Evolutionary conservation across 306 rosid genomes (phyloP).

Genomic region (peach (Prunus persica)): DNA sequence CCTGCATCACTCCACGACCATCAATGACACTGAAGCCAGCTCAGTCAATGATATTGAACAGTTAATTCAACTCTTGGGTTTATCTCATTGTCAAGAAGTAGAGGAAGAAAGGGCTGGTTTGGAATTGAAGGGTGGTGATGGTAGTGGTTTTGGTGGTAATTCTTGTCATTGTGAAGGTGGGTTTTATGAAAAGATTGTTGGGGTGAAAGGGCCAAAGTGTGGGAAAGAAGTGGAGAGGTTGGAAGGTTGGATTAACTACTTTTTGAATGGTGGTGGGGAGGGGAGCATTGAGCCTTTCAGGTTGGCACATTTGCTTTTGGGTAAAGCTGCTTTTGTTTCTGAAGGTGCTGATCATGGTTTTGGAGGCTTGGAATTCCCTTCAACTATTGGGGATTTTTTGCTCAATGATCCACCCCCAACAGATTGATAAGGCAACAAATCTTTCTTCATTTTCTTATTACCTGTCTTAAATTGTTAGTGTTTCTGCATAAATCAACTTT

Average conservation of each 20-base stretch:
- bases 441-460: slow-evolving; percentile 1
- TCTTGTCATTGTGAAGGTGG: slow-evolving; percentile 79
- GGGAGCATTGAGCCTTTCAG: slow-evolving; percentile 69
- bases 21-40: slow-evolving; percentile 17
- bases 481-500: not conserved
- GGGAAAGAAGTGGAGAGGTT: slow-evolving; percentile 65
- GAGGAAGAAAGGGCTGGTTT: slow-evolving; percentile 14
- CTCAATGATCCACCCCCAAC: slow-evolving; percentile 67
- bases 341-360: slow-evolving; percentile 39
- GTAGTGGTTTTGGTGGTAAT: slow-evolving; percentile 28
- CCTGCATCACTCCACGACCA: slow-evolving; percentile 9
- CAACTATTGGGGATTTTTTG: slow-evolving; percentile 66
- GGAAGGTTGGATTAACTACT: slow-evolving; percentile 75
- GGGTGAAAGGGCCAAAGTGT: slow-evolving; percentile 80
- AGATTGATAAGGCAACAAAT: slow-evolving; percentile 6
- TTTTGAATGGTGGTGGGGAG: slow-evolving; percentile 46
- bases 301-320: slow-evolving; percentile 74
- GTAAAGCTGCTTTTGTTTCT: slow-evolving; percentile 59
- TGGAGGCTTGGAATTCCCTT: slow-evolving; percentile 71
- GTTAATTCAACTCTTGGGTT: slow-evolving; percentile 56
- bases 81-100: slow-evolving; percentile 31
- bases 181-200: slow-evolving; percentile 74
- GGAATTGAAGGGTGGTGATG: slow-evolving; percentile 7
- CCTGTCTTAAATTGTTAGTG: not conserved
- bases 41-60: slow-evolving; percentile 44